Evolutionary conservation across 441 rosid species (phyloP).

Genomic region (Adansonia rubrostipa): DNA sequence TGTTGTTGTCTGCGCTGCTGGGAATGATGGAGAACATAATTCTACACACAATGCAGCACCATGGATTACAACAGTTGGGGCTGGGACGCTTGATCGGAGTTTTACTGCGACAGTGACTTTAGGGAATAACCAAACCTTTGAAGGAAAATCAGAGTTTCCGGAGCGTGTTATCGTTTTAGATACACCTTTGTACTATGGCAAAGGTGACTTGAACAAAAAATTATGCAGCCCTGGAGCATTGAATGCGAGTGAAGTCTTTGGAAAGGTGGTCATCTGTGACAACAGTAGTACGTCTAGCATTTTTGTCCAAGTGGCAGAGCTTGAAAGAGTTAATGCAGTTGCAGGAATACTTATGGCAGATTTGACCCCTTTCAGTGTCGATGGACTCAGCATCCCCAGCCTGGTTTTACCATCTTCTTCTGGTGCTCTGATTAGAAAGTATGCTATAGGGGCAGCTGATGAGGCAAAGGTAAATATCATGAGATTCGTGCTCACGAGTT

Average conservation of each 20-base stretch:
- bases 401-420: constrained; percentile 33
- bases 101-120: constrained; percentile 31
- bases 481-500: constrained; percentile 35
- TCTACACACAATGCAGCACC: constrained; percentile 40
- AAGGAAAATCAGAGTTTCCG: constrained; percentile 45
- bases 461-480: constrained; percentile 30
- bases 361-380: not conserved
- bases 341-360: constrained; percentile 36
- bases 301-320: constrained; percentile 22
- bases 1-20: constrained; percentile 38
- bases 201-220: constrained; percentile 27
- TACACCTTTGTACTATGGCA: constrained; percentile 40
- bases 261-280: constrained; percentile 51
- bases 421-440: constrained; percentile 28
- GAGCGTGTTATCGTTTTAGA: constrained; percentile 32
- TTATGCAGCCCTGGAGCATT: constrained; percentile 30
- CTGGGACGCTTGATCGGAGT: constrained; percentile 31
- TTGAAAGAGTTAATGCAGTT: constrained; percentile 39
- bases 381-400: constrained; percentile 34
- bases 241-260: constrained; percentile 36
- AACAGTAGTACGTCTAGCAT: not conserved
- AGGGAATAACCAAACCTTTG: constrained; percentile 26
- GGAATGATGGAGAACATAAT: constrained; percentile 30
- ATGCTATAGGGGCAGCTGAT: constrained; percentile 14
- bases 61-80: constrained; percentile 33